Base-by-base conservation (phyloP, 1,284 basidiomycete genomes). In the Mycena sp. region DNA sequence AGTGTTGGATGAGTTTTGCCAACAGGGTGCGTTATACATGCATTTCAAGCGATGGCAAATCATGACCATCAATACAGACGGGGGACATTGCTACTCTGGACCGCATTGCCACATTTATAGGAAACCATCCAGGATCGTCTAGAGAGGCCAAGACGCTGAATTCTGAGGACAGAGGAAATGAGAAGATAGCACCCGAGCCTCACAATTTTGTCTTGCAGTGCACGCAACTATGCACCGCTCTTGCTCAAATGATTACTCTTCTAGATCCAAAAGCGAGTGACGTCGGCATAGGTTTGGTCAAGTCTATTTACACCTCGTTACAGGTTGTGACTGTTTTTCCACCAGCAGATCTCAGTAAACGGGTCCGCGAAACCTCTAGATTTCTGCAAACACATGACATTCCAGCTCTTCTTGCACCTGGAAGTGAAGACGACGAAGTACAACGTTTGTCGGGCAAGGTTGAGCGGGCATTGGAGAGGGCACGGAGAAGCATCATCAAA, bases 1-100 rank as follows among this genome's bases (percentile, higher is more conserved):
- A 92, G 67, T 85, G 83, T 58, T 87, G 87, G 85, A 81, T 83
- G 68, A 75, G 71, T 28, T 81, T 87, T 64, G 85, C 87, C 1
- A 82, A 81, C 69, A 78, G 77, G 74, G 87, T 85, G 56, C 56
- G 74, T 69, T 21, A 37, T 49, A 45, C 25, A 17, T 49, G 46
- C 38, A 25, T 50, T 4, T 17, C 9, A 10, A 10, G 23, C 25
- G 21, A 17, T 35, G 32, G 58, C 46, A 32, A 14, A 61, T 26
- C 44, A 52, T 32, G 23, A 55, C 28, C 37, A 38, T 19, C 44
- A 50, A 4, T 61, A 21, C 63, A 90, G 88, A 79, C 77, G 3
- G 81, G 83, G 17, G 83, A 89, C 69, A 74, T 87, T 30, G 70
- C 72, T 23, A 71, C 78, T 1, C 72, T 90, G 46, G 83, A 86